These are phyloP conservation scores for Blastobotrys proliferans DNA, from an alignment of 1,139 yeast genomes.

Conservation along the genomic window DNA sequence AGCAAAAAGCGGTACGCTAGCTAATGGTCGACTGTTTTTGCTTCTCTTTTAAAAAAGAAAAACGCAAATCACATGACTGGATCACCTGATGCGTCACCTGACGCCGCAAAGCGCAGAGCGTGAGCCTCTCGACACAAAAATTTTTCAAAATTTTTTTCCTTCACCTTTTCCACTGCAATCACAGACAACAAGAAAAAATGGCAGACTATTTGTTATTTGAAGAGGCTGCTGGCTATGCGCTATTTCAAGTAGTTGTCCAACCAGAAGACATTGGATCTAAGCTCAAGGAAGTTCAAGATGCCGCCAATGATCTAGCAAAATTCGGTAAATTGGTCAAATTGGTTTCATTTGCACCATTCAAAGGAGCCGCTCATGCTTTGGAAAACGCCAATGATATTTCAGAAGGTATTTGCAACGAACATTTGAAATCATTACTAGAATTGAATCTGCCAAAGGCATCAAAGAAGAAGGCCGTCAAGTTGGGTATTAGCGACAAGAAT, in stretches of 20 bases:
- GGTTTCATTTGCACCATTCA: slow-evolving; percentile 95
- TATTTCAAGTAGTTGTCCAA: slow-evolving; percentile 89
- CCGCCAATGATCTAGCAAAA: slow-evolving; percentile 78
- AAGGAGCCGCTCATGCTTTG: slow-evolving; percentile 98
- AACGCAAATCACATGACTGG: too few species aligned
- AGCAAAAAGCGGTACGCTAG: too few species aligned
- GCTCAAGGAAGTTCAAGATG: slow-evolving; percentile 90
- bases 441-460: slow-evolving; percentile 84
- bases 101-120: too few species aligned
- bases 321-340: slow-evolving; percentile 92
- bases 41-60: too few species aligned
- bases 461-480: slow-evolving; percentile 53
- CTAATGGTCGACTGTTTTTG: too few species aligned
- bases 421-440: slow-evolving; percentile 83
- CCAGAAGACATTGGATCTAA: slow-evolving; percentile 93
- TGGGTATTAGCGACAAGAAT: slow-evolving; percentile 93
- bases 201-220: slow-evolving; percentile 93
- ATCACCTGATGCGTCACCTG: too few species aligned
- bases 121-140: too few species aligned
- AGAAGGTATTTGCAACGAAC: slow-evolving; percentile 93
- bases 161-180: neutral
- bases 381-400: slow-evolving; percentile 97
- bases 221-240: slow-evolving; percentile 98
- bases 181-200: slow-evolving; percentile 44
- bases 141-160: neutral